Conservation (phyloP, 1,139 yeast genomes). For the Geotrichum phurueaensis region DNA sequence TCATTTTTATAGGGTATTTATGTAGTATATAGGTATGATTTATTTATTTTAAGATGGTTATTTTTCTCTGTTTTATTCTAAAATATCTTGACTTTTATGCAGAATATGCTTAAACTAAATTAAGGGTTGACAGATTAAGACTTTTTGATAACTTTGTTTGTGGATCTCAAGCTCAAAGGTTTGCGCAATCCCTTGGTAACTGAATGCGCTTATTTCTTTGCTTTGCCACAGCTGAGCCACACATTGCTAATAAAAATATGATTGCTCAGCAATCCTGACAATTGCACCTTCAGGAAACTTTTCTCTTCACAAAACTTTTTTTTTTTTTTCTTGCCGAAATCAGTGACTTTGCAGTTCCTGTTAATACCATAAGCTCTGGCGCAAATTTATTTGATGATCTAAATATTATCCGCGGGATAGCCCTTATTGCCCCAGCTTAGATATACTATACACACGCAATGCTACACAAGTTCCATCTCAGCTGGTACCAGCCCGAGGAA, state of each 20-base stretch:
- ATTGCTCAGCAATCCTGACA: not conserved
- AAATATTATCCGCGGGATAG: no score
- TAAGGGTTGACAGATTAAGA: no score
- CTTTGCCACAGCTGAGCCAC: not conserved
- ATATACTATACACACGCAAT: not conserved
- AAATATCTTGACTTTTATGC: no score
- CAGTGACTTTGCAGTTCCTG: no score
- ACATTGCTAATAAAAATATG: not conserved
- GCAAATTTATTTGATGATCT: no score
- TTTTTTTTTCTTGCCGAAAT: not conserved
- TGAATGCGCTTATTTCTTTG: not conserved
- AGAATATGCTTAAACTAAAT: no score
- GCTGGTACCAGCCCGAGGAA: conserved; percentile 21
- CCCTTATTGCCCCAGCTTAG: not conserved
- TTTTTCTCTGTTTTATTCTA: no score
- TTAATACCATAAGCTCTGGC: no score
- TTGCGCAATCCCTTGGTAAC: not conserved
- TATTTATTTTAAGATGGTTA: no score
- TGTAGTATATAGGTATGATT: not conserved
- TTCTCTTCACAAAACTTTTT: not conserved
- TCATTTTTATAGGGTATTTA: not conserved
- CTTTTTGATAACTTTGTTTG: no score
- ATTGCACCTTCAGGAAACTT: no score
- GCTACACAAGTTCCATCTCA: not conserved
- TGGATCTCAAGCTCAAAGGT: not conserved